Evolutionary conservation across 163 green algal species (phyloP).

Genomic region (Scenedesmus sp.): DNA sequence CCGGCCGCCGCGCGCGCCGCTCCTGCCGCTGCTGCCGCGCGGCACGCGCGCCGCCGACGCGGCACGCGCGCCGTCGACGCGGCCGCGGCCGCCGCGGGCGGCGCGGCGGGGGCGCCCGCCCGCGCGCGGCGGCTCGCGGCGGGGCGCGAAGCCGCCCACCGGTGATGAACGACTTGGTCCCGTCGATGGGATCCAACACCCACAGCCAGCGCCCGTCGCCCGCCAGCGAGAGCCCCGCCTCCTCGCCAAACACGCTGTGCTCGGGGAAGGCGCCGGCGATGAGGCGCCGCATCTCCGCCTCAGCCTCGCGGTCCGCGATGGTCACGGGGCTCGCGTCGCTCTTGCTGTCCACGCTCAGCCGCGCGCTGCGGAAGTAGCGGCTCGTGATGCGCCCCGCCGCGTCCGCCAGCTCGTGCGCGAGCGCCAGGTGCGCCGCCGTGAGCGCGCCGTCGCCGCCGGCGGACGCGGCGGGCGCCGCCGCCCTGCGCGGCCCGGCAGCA

Average conservation of each 20-base stretch:
- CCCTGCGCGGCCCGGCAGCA: too few species aligned
- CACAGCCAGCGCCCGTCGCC: slow-evolving; percentile 69
- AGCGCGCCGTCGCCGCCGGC: neutral
- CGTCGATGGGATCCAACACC: slow-evolving; percentile 98
- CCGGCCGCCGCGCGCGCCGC: neutral
- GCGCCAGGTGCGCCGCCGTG: neutral
- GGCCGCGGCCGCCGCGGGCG: too few species aligned
- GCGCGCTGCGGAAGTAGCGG: slow-evolving; percentile 35
- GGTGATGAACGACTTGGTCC: slow-evolving; percentile 99
- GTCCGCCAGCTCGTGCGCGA: slow-evolving; percentile 40
- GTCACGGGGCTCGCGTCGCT: slow-evolving; percentile 88
- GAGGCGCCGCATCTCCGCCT: slow-evolving; percentile 61
- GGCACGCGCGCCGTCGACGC: too few species aligned
- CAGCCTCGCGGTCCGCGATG: slow-evolving; percentile 81
- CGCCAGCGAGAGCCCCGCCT: slow-evolving; percentile 68
- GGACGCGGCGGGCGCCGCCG: too few species aligned
- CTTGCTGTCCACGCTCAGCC: slow-evolving; percentile 84
- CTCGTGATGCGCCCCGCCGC: slow-evolving; percentile 33
- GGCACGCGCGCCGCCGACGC: too few species aligned
- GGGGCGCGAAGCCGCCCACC: slow-evolving; percentile 62
- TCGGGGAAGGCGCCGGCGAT: slow-evolving; percentile 67
- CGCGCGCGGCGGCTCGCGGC: too few species aligned
- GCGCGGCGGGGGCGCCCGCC: too few species aligned
- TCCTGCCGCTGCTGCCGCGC: neutral
- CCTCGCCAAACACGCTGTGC: slow-evolving; percentile 92